Base-by-base conservation (phyloP, 345 rosid species). In the Camelina sativa region DNA sequence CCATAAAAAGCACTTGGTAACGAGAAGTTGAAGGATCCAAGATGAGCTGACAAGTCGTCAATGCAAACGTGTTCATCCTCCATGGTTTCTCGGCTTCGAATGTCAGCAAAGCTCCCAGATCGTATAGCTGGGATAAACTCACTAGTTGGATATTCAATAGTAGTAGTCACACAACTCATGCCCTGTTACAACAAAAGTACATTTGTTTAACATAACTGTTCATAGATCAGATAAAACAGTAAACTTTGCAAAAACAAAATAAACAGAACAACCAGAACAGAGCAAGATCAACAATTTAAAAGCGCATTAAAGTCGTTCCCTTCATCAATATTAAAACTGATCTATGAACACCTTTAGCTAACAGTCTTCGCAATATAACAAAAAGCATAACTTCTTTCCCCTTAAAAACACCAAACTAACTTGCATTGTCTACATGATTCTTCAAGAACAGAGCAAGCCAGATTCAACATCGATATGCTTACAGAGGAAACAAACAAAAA, bases 61-160 rank as follows among this genome's bases (percentile, higher is more conserved):
- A 93, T 91, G 84, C 98, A 89, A 68, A 91, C 56, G 75, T 86
- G 82, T 16, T 90, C 88, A 73, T 93, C 98, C 79, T 93, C 98
- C 97, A 93, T 91, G 56, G 82, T 43, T 44, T 60, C 9, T 37
- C 97, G 89, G 23, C 63, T 63, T 4, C 94, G 87, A 46, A 91
- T 89, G 70, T 91, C 91, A 35, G 94, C 80, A 84, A 91, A 93
- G 52, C 88, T 91, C 71, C 97, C 98, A 1, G 97, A 87, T 10
- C 91, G 87, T 66, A 89, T 85, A 34, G 75, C 59, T 25, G 92
- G 96, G 8, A 67, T 62, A 69, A 87, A 87, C 71, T 80, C 60
- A 64, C 8, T 53, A 2, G 69, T 44, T 44, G 80, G 15, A 32
- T 76, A 66, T 23, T 56, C 80, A 55, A 69, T 63, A 8, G 44